A percentile compares a stretch with the other conserved stretches of the same genome.
Conservation (phyloP, 129 eudicot species). For the Lonicera japonica region DNA sequence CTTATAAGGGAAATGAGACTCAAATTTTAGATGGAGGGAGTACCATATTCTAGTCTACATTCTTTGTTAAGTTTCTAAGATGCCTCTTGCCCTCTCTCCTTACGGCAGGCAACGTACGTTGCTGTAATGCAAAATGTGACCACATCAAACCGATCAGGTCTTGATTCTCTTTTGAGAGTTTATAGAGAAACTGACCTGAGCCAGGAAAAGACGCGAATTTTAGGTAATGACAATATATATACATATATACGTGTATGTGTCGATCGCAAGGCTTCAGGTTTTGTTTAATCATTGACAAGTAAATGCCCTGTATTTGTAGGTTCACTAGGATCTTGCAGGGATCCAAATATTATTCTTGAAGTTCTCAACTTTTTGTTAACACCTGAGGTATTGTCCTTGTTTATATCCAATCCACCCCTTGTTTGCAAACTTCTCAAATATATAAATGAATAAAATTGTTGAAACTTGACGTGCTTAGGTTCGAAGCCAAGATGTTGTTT, state of each 20-base stretch:
- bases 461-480: constrained; percentile 27
- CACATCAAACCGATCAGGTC: constrained; percentile 53
- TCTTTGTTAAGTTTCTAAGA: constrained; percentile 4
- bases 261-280: neutral
- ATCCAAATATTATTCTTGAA: constrained; percentile 50
- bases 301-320: constrained; percentile 24
- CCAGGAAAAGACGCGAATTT: constrained; percentile 88
- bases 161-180: constrained; percentile 69
- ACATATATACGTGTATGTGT: neutral
- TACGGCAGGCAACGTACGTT: constrained; percentile 76
- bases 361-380: constrained; percentile 68
- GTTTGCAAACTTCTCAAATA: neutral
- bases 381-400: constrained; percentile 43
- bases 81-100: neutral
- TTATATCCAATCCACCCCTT: neutral
- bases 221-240: constrained; percentile 35
- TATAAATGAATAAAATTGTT: neutral
- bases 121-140: constrained; percentile 80
- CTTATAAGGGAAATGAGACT: too few relatives aligned
- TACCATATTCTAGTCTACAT: constrained; percentile 2
- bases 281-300: neutral
- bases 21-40: neutral
- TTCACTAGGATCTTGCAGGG: constrained; percentile 59
- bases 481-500: constrained; percentile 54
- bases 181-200: constrained; percentile 90